phyloP scores from a whole-genome alignment of 2,329 filamentous ascomycete genomes.

The Arachnopeziza araneosa region DNA sequence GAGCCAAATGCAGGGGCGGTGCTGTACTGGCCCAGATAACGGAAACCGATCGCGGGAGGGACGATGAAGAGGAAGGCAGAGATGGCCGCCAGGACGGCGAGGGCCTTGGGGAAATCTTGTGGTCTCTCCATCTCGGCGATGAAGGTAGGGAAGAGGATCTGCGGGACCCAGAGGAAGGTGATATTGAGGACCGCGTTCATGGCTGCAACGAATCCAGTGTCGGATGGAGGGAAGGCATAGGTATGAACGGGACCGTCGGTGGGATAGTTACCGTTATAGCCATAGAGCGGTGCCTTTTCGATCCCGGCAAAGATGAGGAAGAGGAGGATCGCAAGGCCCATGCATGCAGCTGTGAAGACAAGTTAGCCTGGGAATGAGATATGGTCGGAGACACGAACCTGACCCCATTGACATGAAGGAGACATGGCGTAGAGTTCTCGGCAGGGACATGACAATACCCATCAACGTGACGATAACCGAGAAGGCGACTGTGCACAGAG shows the following conservation, averaged over 20 bases:
- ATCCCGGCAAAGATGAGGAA: constrained; percentile 45
- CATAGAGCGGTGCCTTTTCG: constrained; percentile 38
- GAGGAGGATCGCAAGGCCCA: constrained; percentile 43
- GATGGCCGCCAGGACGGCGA: constrained; percentile 40
- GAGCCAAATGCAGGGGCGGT: constrained; percentile 45
- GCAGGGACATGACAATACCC: constrained; percentile 41
- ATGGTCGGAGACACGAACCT: constrained; percentile 14
- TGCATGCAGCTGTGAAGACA: constrained; percentile 35
- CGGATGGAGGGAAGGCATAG: constrained; percentile 38
- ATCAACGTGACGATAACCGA: constrained; percentile 41
- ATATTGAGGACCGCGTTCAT: constrained; percentile 46
- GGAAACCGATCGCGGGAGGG: constrained; percentile 43
- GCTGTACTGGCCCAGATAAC: constrained; percentile 43
- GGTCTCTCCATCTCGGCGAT: constrained; percentile 45
- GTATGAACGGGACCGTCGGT: constrained; percentile 34
- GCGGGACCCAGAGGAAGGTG: constrained; percentile 45
- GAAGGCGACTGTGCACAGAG: constrained; percentile 43
- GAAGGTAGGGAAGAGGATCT: constrained; percentile 47
- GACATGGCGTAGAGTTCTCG: constrained; percentile 41
- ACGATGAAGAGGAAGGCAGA: constrained; percentile 44
- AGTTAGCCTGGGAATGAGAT: background rate
- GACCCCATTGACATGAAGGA: constrained; percentile 47
- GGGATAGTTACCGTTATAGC: constrained; percentile 42
- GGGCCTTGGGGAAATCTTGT: constrained; percentile 45
- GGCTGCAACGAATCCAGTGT: constrained; percentile 41